Evolutionary conservation across 768 basidiomycete species (phyloP).

Genomic region (Phlegmacium glaucopus): DNA sequence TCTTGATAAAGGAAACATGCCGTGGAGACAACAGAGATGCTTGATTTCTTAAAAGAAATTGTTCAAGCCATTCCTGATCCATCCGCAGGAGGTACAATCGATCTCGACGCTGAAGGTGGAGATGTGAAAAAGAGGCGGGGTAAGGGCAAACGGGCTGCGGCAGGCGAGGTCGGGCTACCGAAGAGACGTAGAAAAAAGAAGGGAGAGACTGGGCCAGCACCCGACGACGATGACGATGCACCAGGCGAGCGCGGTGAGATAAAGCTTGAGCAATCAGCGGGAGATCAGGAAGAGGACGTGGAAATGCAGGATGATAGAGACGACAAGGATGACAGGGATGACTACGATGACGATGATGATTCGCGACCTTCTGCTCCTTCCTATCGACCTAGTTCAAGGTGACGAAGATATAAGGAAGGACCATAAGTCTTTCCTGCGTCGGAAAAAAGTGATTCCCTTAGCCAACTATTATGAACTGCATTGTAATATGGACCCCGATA

Average conservation of each 20-base stretch:
- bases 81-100: constrained; percentile 75
- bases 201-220: constrained; percentile 30
- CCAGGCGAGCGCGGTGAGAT: constrained; percentile 20
- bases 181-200: constrained; percentile 53
- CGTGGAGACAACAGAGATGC: constrained; percentile 79
- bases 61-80: constrained; percentile 87
- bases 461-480: constrained; percentile 1
- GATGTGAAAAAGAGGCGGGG: constrained; percentile 59
- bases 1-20: constrained; percentile 75
- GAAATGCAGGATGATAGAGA: constrained; percentile 25
- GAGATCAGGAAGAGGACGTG: constrained; percentile 20
- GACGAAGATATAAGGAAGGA: constrained; percentile 42
- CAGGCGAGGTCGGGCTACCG: constrained; percentile 32
- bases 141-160: constrained; percentile 44
- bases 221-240: constrained; percentile 15
- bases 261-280: constrained; percentile 18
- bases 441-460: constrained; percentile 21
- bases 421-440: constrained; percentile 41
- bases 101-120: constrained; percentile 58
- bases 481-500: constrained; percentile 12
- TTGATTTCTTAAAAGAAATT: constrained; percentile 94
- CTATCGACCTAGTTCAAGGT: constrained; percentile 32
- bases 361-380: constrained; percentile 19
- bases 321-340: constrained; percentile 18
- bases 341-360: constrained; percentile 16